These are phyloP conservation scores for Herpetospermum pedunculosum DNA, from an alignment of 306 rosid species.

Conservation along the genomic window DNA sequence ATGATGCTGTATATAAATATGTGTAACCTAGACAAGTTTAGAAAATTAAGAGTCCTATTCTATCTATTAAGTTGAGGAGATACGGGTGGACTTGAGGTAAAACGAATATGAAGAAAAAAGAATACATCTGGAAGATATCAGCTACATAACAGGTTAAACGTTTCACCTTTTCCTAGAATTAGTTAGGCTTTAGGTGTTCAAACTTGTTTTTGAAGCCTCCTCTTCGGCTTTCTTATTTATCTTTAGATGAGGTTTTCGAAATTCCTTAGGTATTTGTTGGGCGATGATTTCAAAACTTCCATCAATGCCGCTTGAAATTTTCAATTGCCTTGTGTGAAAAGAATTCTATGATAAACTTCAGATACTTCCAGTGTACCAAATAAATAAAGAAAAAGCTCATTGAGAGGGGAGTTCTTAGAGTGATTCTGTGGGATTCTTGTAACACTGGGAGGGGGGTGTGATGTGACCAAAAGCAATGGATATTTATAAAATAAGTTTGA, in stretches of 20 bases:
- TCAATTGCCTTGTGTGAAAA: background rate
- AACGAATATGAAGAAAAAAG: background rate
- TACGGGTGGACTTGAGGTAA: background rate
- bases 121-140: background rate
- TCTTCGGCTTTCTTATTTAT: background rate
- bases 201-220: background rate
- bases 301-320: background rate
- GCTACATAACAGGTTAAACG: background rate
- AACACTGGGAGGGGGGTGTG: background rate
- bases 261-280: no score
- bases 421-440: background rate
- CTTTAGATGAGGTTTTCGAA: no score
- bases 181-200: background rate
- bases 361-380: background rate
- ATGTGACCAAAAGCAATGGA: no score
- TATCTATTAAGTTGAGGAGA: background rate
- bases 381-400: background rate
- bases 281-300: background rate
- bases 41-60: background rate
- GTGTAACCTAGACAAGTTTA: background rate
- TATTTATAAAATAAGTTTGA: no score
- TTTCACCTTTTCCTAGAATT: background rate
- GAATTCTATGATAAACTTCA: background rate
- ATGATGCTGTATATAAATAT: background rate
- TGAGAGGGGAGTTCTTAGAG: background rate